phyloP scores from a whole-genome alignment of 2,329 filamentous ascomycete species.

The Drechslera avenae region DNA sequence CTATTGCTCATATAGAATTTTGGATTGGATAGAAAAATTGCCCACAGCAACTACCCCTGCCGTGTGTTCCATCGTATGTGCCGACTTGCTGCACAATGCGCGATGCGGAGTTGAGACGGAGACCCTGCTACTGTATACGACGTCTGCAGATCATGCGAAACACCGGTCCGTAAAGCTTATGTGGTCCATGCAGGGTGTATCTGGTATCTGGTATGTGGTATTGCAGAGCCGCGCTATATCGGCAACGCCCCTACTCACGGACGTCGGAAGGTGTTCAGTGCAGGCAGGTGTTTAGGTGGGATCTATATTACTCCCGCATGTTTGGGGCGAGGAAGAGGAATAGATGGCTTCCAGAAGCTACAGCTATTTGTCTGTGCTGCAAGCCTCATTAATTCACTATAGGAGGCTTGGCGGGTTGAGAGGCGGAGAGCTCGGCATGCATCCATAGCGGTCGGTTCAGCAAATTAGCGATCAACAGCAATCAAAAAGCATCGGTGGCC shows the following conservation, averaged over 20 bases:
- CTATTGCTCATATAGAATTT: too few species aligned
- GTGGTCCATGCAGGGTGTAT: not conserved
- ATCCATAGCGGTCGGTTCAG: not conserved
- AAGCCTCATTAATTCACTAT: constrained; percentile 1
- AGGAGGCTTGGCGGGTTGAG: not conserved
- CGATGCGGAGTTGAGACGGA: not conserved
- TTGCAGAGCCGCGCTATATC: not conserved
- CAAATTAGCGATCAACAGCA: not conserved
- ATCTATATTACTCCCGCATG: not conserved
- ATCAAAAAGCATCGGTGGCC: not conserved
- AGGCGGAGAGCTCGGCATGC: not conserved
- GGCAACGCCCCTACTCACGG: not conserved
- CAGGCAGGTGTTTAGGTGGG: not conserved
- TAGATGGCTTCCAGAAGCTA: not conserved
- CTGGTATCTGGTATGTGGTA: not conserved
- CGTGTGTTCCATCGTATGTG: too few species aligned
- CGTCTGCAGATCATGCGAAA: not conserved
- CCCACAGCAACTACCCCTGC: too few species aligned
- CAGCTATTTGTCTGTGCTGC: not conserved
- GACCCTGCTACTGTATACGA: too few species aligned
- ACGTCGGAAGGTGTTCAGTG: not conserved
- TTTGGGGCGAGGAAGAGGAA: not conserved
- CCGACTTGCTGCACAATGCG: too few species aligned
- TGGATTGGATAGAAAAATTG: too few species aligned
- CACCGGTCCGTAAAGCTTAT: not conserved